Evolutionary conservation across 140 eudicot species (phyloP), one percentile per base, ranked within the genome.

Genomic region (Stevia rebaudiana): DNA sequence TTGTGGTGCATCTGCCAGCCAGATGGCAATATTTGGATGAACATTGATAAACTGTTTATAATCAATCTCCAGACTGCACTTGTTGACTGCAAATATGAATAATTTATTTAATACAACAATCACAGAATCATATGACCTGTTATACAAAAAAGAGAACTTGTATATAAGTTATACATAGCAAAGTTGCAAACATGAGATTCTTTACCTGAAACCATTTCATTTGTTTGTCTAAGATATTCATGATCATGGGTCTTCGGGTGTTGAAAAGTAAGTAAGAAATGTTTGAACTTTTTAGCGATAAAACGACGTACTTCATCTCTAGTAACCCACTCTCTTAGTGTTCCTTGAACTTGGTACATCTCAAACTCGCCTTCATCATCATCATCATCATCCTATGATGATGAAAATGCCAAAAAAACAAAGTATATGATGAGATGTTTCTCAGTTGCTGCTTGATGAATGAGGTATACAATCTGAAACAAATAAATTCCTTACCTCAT

Each of bases 1-100:
- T 41, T 92, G 98, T 11, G 98, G 98, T 59, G 98, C 98, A 73
- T 92, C 98, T 53, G 96, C 98, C 54, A 92, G 75, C 98, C 98
- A 92, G 78, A 92, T 88, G 63, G 98, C 98, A 30, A 92, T 92
- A 69, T 92, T 88, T 53, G 96, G 96, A 63, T 85, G 98, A 61
- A 79, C 61, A 76, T 75, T 79, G 69, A 85, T 92, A 59, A 92
- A 92, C 74, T 92, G 96, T 56, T 83, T 88, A 84, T 92, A 92
- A 76, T 92, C 96, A 66, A 92, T 83, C 94, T 88, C 96, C 49
- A 92, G 76, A 79, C 98, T 92, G 62, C 98, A 92, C 72, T 85
- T 92, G 82, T 92, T 92, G 41, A 83, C 98, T 92, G 96, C 87
- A 71, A 28, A 51, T 8, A 62, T 7, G 70, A 33, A 62, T 6